phyloP scores from a whole-genome alignment of 176 grass and related monocot genomes.

The maize (Zea mays) region DNA sequence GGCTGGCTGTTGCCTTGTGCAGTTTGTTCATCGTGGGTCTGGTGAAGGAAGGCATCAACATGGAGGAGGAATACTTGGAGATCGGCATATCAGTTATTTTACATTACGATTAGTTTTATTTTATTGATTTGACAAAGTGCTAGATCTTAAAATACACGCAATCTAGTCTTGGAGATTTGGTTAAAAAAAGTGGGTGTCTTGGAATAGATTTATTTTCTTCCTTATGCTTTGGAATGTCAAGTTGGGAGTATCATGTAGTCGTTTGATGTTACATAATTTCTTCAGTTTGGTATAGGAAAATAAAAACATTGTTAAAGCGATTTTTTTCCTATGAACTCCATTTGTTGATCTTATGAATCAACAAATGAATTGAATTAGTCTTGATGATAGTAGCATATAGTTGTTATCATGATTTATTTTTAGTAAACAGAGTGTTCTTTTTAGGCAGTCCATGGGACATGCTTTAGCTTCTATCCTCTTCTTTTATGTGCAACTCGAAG shows the following conservation, averaged over 20 bases:
- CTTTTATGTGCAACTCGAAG: constrained; percentile 77
- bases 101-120: not conserved
- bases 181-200: not conserved
- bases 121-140: not conserved
- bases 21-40: too few relatives aligned
- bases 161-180: not conserved
- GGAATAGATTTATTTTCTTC: not conserved
- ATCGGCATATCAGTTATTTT: not conserved
- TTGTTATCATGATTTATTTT: not conserved
- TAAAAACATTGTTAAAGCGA: not conserved
- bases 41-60: too few relatives aligned
- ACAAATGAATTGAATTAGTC: not conserved
- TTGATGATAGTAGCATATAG: not conserved
- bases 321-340: not conserved
- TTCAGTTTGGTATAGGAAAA: not conserved
- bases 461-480: constrained; percentile 37
- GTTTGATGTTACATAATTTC: not conserved
- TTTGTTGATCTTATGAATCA: not conserved
- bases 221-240: not conserved
- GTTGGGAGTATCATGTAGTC: too few relatives aligned
- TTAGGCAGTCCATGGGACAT: not conserved
- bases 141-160: not conserved
- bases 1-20: too few relatives aligned
- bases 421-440: not conserved
- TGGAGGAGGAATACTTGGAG: too few relatives aligned